Evolutionary conservation across 176 grass and related monocot genomes (phyloP).

Genomic region (Aegilops sharonensis): DNA sequence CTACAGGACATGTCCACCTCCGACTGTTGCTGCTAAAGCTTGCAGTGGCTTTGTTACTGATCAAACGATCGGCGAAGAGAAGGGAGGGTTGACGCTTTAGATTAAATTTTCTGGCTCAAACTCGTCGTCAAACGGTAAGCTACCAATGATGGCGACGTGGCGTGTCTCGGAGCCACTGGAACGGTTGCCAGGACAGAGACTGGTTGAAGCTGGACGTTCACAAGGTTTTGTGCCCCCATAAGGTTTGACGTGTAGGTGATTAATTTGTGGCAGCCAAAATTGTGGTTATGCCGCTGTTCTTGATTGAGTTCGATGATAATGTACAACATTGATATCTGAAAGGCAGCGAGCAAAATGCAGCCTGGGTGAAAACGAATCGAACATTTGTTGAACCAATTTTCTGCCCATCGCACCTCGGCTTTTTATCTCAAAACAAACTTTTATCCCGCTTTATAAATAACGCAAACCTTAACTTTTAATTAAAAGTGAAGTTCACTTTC

Average conservation of each 20-base stretch:
- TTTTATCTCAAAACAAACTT: too few species aligned
- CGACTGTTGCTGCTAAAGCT: neutral
- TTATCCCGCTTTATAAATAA: too few species aligned
- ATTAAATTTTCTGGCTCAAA: neutral
- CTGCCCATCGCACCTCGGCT: too few species aligned
- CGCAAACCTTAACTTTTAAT: too few species aligned
- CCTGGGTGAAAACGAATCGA: too few species aligned
- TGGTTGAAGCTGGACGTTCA: neutral
- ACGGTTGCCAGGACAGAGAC: neutral
- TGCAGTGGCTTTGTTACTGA: neutral
- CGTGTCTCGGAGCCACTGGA: neutral
- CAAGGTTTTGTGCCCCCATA: neutral
- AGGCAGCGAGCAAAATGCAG: too few species aligned
- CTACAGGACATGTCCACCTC: neutral
- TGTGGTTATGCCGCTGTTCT: neutral
- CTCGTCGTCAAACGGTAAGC: neutral
- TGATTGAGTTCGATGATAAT: neutral
- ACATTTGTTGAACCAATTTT: too few species aligned
- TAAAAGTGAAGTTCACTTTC: too few species aligned
- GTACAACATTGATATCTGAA: too few species aligned
- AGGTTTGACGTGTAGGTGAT: neutral
- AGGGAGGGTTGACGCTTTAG: too few species aligned
- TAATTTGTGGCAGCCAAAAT: too few species aligned
- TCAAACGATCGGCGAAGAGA: neutral
- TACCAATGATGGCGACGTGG: neutral